Evolutionary conservation across 345 rosid genomes (phyloP).

Genomic region (Rubroshorea leprosula): DNA sequence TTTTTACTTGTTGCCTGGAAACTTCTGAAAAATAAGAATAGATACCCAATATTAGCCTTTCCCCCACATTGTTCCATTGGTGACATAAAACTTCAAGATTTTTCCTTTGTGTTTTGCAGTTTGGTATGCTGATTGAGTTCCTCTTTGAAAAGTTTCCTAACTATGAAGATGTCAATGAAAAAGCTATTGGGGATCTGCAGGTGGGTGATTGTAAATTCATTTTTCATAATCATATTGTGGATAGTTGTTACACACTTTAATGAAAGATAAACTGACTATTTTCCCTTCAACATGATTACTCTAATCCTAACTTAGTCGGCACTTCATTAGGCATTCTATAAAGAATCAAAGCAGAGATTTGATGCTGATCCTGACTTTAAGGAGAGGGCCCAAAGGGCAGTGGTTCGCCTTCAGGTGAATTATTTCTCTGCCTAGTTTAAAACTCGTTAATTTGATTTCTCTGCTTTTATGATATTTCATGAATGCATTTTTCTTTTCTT

Average conservation of each 20-base stretch:
- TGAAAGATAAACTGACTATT: neutral
- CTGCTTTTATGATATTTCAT: neutral
- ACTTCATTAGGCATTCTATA: conserved; percentile 60
- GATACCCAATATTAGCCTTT: no score
- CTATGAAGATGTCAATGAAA: conserved; percentile 55
- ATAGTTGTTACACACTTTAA: neutral
- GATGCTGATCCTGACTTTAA: conserved; percentile 66
- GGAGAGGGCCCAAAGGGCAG: conserved; percentile 90
- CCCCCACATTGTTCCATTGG: neutral
- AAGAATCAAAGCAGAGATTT: conserved; percentile 71
- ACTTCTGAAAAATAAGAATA: neutral
- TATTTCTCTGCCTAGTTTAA: neutral
- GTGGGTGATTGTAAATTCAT: conserved; percentile 28
- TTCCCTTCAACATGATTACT: neutral
- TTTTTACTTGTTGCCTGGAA: neutral
- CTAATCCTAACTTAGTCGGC: conserved; percentile 27
- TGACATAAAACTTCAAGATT: neutral
- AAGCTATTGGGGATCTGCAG: conserved; percentile 92
- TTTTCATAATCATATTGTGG: no score
- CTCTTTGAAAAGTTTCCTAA: conserved; percentile 79
- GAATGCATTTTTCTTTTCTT: neutral
- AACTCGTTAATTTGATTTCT: neutral
- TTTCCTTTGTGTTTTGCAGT: conserved; percentile 38
- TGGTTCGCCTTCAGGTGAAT: conserved; percentile 87
- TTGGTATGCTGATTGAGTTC: conserved; percentile 93